Percentiles rank a stretch among this genome's conserved stretches.
These are phyloP conservation scores for Erysimum cheiri DNA, from an alignment of 441 rosid species.

Conservation along the genomic window DNA sequence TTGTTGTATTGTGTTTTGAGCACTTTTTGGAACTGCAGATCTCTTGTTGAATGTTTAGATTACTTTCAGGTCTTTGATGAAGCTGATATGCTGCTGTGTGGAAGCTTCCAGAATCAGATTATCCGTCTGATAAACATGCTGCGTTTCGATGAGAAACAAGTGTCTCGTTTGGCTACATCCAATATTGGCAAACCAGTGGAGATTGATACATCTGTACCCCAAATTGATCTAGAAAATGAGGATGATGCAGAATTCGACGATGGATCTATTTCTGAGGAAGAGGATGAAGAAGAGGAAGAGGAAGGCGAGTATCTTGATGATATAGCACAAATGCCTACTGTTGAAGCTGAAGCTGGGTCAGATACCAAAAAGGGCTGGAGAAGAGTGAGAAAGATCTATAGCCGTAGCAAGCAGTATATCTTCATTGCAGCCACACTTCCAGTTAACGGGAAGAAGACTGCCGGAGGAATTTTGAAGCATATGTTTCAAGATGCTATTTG, in stretches of 20 bases:
- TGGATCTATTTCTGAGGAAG: conserved; percentile 36
- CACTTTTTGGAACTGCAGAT: conserved; percentile 8
- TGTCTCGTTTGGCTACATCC: conserved; percentile 54
- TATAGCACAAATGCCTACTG: conserved; percentile 43
- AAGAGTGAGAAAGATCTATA: conserved; percentile 73
- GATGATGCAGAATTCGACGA: conserved; percentile 46
- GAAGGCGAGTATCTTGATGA: conserved; percentile 52
- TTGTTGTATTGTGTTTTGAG: conserved; percentile 17
- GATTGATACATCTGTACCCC: conserved; percentile 41
- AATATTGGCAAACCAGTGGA: conserved; percentile 42
- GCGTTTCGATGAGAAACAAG: conserved; percentile 77
- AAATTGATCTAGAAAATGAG: conserved; percentile 43
- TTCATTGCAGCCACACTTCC: conserved; percentile 98
- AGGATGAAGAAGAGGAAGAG: conserved; percentile 47
- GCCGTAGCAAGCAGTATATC: conserved; percentile 86
- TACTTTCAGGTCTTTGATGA: conserved; percentile 89
- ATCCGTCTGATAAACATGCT: conserved; percentile 78
- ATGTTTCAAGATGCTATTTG: conserved; percentile 91
- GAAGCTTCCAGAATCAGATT: conserved; percentile 88
- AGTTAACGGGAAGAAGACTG: conserved; percentile 87
- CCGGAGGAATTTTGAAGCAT: conserved; percentile 81
- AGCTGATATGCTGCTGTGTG: conserved; percentile 96
- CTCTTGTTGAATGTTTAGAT: conserved; percentile 28
- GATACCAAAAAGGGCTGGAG: conserved; percentile 69
- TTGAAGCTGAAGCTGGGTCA: conserved; percentile 43